Evolutionary conservation across 2,329 filamentous ascomycete species (phyloP), one percentile per base, ranked within the genome.

Genomic region (Tetracladium maxilliforme): DNA sequence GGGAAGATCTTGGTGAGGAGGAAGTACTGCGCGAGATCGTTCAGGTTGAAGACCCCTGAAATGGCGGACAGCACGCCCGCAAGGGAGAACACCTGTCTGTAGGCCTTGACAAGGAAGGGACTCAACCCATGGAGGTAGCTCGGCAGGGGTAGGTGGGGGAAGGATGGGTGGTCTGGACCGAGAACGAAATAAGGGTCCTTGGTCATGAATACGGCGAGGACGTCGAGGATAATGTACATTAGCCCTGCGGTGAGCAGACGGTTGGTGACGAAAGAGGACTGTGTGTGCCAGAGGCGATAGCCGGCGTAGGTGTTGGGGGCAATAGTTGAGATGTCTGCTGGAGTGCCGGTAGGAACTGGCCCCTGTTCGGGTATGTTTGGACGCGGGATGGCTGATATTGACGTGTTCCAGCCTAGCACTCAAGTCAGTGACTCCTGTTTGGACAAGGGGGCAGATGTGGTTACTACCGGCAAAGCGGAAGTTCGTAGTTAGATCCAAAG

Each of bases 161-260:
- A n/a, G 27, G 55, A 50, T 4, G 51, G 52, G 49, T 45, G 31
- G 26, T 47, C 43, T 1, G 58, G 51, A 1, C 69, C 62, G 14
- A 66, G 42, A 30, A 71, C 41, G 49, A 86, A 92, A 52, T 87
- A 92, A 0, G 77, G 73, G 39, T 95, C 87, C 26, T 68, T 64
- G 36, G 75, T 71, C 54, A 82, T 73, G 32, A 70, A 33, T 3
- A 72, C 61, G 40, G 78, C 79, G 26, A 81, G 47, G 6, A 70
- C 30, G 47, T 94, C 87, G 7, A 93, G 54, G 6, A 66, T 32
- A 9, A 90, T 34, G 42, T 81, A 90, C 34, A 59, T 56, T 19
- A 62, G 28, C 3, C 67, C 27, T n/a, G 75, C 50, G 6, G 42
- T 53, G 7, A 47, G 29, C 8, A 71, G 30, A 14, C 58, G 57